Conservation (phyloP, 192 early-diverging fungal genomes). For the Podila clonocystis region DNA sequence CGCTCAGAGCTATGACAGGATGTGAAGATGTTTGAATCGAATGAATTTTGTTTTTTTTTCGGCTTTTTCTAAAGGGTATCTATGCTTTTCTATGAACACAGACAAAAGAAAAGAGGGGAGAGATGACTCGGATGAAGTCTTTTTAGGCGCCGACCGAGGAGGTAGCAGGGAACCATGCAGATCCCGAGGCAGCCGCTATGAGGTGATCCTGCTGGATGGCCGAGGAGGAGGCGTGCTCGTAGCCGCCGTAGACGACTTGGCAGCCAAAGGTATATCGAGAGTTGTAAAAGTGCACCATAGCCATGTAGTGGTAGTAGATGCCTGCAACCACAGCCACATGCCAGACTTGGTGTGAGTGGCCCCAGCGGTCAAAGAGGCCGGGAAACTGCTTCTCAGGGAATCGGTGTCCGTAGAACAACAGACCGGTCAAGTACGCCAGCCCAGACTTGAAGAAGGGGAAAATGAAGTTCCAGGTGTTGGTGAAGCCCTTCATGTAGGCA, state of each 20-base stretch:
- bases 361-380: conserved; percentile 66
- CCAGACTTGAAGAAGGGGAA: conserved; percentile 60
- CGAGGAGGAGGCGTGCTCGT: conserved; percentile 23
- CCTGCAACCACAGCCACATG: conserved; percentile 70
- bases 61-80: too few species aligned
- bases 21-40: too few species aligned
- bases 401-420: conserved; percentile 70
- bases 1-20: too few species aligned
- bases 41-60: too few species aligned
- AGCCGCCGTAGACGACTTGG: conserved; percentile 47
- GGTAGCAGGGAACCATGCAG: conserved; percentile 21
- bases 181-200: neutral
- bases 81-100: too few species aligned
- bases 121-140: neutral
- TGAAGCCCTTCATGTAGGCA: conserved; percentile 53
- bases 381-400: conserved; percentile 71
- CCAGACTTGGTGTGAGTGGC: conserved; percentile 72
- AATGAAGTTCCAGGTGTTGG: conserved; percentile 57
- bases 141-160: conserved; percentile 19
- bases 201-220: conserved; percentile 1
- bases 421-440: conserved; percentile 61
- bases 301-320: conserved; percentile 71
- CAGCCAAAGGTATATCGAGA: conserved; percentile 60
- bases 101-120: too few species aligned
- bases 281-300: conserved; percentile 64